Percentiles rank a stretch among this genome's conserved stretches.
phyloP scores from a whole-genome alignment of 2,329 filamentous ascomycete genomes.

The Scolecobasidium constrictum region DNA sequence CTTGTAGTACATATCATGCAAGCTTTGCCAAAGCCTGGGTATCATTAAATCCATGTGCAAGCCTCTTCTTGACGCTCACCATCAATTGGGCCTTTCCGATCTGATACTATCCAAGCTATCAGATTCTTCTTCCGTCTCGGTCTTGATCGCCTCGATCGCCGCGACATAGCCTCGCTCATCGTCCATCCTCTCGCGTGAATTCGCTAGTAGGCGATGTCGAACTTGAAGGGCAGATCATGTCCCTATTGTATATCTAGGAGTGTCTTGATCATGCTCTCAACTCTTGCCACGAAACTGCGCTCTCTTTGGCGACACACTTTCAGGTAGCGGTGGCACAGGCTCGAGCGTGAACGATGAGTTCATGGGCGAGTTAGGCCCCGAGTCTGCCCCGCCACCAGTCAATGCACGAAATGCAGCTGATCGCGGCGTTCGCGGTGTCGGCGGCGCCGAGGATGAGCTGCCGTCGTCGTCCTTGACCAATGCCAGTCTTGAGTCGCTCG shows the following conservation, averaged over 20 bases:
- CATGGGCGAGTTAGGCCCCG: too few relatives aligned
- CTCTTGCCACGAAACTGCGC: neutral
- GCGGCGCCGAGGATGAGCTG: neutral
- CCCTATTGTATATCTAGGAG: neutral
- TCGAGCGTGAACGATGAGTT: neutral
- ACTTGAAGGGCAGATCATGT: neutral
- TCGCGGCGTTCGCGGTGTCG: neutral
- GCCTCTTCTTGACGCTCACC: conserved; percentile 23
- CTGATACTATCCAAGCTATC: too few relatives aligned
- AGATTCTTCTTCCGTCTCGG: too few relatives aligned
- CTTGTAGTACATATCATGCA: neutral
- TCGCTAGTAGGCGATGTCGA: neutral
- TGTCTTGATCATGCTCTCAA: neutral
- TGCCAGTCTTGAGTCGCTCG: neutral
- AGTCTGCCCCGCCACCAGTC: neutral
- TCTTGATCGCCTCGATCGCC: too few relatives aligned
- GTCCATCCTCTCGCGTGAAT: neutral
- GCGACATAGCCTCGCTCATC: too few relatives aligned
- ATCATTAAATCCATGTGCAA: conserved; percentile 16
- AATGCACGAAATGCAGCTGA: neutral
- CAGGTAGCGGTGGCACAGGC: neutral
- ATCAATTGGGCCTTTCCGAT: too few relatives aligned
- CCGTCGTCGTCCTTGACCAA: neutral
- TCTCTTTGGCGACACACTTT: neutral
- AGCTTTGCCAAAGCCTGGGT: neutral